Conservation (phyloP, 2,329 filamentous ascomycete species). For the Aspergillus transmontanensis region DNA sequence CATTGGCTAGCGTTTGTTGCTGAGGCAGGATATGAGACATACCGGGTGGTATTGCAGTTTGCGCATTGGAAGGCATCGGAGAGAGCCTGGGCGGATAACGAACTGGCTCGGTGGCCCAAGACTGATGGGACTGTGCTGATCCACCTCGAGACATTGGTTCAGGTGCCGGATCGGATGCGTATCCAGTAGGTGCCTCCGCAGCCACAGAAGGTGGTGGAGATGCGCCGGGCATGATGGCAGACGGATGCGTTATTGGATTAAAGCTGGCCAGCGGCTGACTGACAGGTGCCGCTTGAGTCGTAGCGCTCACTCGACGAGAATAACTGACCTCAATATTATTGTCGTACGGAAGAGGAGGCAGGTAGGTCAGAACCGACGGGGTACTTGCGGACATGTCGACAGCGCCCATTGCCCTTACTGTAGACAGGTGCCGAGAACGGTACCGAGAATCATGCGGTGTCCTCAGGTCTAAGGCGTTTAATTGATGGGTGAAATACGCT, state of each 20-base stretch:
- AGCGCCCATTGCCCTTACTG: slow-evolving; percentile 16
- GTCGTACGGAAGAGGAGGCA: slow-evolving; percentile 36
- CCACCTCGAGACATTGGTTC: slow-evolving; percentile 38
- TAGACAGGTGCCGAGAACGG: slow-evolving; percentile 26
- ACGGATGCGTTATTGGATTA: slow-evolving; percentile 29
- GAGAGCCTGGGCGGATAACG: slow-evolving; percentile 31
- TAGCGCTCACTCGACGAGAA: slow-evolving; percentile 21
- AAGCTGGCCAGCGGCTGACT: slow-evolving; percentile 14
- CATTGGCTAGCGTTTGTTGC: slow-evolving; percentile 22
- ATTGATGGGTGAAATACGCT: slow-evolving; percentile 20
- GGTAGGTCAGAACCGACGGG: slow-evolving; percentile 26
- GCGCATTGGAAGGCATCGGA: slow-evolving; percentile 22
- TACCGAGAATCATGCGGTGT: slow-evolving; percentile 29
- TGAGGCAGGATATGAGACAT: slow-evolving; percentile 18
- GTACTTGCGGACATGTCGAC: slow-evolving; percentile 31
- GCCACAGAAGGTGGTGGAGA: slow-evolving; percentile 26
- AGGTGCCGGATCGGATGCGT: slow-evolving; percentile 31
- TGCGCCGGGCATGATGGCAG: slow-evolving; percentile 38
- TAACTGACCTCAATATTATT: slow-evolving; percentile 36
- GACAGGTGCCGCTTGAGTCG: slow-evolving; percentile 17
- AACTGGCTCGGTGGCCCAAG: slow-evolving; percentile 41
- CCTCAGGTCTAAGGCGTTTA: slow-evolving; percentile 23
- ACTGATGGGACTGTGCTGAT: slow-evolving; percentile 38
- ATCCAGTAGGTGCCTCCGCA: slow-evolving; percentile 21
- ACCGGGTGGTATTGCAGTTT: slow-evolving; percentile 12